A percentile compares a stretch with the other conserved stretches of the same genome.
These are phyloP conservation scores for Geotrichum klebahnii DNA, from an alignment of 1,139 yeast genomes.

Conservation along the genomic window DNA sequence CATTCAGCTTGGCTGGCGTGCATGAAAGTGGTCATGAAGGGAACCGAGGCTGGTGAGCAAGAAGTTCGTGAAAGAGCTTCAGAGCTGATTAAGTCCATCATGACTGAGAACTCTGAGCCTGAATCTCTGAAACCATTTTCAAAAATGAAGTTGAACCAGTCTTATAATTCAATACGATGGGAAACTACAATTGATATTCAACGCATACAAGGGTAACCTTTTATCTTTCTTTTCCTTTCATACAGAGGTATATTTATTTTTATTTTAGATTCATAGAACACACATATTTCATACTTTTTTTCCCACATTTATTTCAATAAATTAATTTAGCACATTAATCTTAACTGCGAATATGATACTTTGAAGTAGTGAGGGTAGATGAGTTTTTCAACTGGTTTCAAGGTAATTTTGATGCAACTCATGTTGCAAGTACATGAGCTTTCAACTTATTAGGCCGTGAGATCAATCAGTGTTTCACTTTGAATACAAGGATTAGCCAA, in stretches of 20 bases:
- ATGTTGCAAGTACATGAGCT: no score
- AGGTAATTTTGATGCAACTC: no score
- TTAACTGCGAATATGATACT: no score
- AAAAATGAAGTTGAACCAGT: constrained; percentile 8
- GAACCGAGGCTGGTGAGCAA: constrained; percentile 25
- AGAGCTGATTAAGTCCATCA: background rate
- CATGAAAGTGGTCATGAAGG: constrained; percentile 37
- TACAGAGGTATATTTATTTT: background rate
- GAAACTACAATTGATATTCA: constrained; percentile 42
- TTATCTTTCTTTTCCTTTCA: no score
- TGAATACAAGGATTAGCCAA: no score
- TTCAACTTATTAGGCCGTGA: no score
- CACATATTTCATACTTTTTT: no score
- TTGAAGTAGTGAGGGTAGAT: no score
- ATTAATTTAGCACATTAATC: no score
- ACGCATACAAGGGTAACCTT: background rate
- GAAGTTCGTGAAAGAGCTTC: constrained; percentile 1
- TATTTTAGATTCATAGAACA: background rate
- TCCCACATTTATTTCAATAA: no score
- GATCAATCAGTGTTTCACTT: no score
- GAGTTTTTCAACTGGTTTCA: no score
- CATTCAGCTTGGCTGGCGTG: constrained; percentile 43
- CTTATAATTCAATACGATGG: constrained; percentile 29
- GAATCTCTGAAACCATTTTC: constrained; percentile 36
- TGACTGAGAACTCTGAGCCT: constrained; percentile 24